Conservation (phyloP, 148 eudicot species). For the Polygonum aviculare region DNA sequence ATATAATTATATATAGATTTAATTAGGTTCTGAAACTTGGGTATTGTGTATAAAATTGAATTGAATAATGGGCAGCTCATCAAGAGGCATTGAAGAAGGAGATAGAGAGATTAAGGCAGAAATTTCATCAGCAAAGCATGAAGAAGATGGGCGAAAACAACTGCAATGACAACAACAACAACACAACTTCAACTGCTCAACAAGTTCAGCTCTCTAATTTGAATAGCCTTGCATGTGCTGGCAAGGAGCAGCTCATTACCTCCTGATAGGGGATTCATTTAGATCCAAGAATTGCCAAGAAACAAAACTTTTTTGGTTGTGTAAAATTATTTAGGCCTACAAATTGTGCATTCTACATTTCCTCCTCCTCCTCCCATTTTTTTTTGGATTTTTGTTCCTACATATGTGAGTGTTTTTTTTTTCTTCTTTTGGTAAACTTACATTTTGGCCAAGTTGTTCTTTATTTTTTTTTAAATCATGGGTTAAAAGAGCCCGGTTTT, state of each 20-base stretch:
- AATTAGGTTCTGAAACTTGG: no score
- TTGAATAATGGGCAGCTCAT: slow-evolving; percentile 42
- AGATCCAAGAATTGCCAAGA: neutral
- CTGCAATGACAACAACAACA: slow-evolving; percentile 5
- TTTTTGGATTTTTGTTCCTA: neutral
- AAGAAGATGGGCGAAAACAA: slow-evolving; percentile 28
- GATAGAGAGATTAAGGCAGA: slow-evolving; percentile 69
- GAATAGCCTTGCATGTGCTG: slow-evolving; percentile 29
- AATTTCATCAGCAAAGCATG: slow-evolving; percentile 49
- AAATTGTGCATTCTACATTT: slow-evolving; percentile 6
- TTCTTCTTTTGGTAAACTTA: neutral
- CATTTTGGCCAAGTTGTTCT: neutral
- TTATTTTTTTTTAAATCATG: neutral
- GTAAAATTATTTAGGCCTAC: neutral
- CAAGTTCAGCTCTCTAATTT: slow-evolving; percentile 7
- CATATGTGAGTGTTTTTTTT: neutral
- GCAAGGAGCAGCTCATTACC: slow-evolving; percentile 31
- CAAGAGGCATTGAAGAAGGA: slow-evolving; percentile 90
- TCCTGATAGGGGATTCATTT: slow-evolving; percentile 12
- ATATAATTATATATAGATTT: no score
- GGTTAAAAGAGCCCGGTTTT: neutral
- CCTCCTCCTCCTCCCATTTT: neutral
- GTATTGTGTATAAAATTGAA: neutral
- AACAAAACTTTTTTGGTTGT: neutral
- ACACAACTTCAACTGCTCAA: slow-evolving; percentile 9